phyloP scores from a whole-genome alignment of 1,139 yeast genomes.

The Yamadazyma oceani region DNA sequence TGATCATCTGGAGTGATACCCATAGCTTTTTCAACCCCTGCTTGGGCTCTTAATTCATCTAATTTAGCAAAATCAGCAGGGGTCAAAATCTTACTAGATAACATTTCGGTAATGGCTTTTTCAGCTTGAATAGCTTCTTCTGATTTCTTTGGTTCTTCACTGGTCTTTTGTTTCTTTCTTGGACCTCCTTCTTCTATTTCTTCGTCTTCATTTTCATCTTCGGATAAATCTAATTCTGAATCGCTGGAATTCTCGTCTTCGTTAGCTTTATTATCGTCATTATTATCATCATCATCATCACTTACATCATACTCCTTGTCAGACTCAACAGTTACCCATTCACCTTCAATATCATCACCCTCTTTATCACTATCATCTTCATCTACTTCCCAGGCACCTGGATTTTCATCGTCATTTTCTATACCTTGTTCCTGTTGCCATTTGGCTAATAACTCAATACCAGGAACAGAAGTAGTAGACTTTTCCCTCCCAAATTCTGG shows the following conservation, averaged over 20 bases:
- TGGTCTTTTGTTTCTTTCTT: constrained; percentile 24
- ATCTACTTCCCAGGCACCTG: constrained; percentile 46
- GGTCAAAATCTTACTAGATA: constrained; percentile 77
- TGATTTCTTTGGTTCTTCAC: constrained; percentile 3
- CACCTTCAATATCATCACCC: constrained; percentile 60
- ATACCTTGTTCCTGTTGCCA: constrained; percentile 79
- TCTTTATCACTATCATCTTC: constrained; percentile 53
- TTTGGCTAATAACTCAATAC: constrained; percentile 82
- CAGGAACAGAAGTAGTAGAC: constrained; percentile 72
- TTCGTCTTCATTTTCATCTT: constrained; percentile 22
- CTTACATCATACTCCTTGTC: constrained; percentile 57
- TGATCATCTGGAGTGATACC: constrained; percentile 73
- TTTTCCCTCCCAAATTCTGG: constrained; percentile 76
- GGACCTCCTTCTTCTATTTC: constrained; percentile 33
- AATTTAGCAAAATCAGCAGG: constrained; percentile 97
- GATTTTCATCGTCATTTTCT: constrained; percentile 41
- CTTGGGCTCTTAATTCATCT: constrained; percentile 79
- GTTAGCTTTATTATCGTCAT: constrained; percentile 15
- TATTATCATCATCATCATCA: constrained; percentile 48
- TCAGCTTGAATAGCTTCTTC: constrained; percentile 23
- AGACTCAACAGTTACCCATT: constrained; percentile 59
- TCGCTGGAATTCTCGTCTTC: constrained; percentile 49
- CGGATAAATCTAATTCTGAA: constrained; percentile 39
- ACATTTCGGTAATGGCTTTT: constrained; percentile 59
- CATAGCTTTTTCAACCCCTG: constrained; percentile 78